These are phyloP conservation scores for Tulasnella sp. DNA, from an alignment of 768 basidiomycete genomes.

Conservation along the genomic window DNA sequence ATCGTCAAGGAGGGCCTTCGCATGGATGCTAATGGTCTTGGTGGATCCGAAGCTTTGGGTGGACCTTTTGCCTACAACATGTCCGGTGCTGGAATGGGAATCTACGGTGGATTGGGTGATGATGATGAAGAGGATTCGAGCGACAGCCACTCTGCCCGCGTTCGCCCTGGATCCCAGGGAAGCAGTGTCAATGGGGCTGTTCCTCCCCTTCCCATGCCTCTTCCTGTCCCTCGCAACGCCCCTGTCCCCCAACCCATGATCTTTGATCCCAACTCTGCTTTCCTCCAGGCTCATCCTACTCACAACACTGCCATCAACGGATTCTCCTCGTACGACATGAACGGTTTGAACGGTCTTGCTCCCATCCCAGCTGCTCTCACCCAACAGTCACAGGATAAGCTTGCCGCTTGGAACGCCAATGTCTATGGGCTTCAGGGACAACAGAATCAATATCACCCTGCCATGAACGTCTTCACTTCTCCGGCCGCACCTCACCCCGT, in stretches of 20 bases:
- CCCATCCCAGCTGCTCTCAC: neutral
- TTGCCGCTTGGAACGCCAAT: neutral
- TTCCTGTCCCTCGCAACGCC: slow-evolving; percentile 2
- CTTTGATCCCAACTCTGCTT: slow-evolving; percentile 3
- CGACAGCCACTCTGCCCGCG: neutral
- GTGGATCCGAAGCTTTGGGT: neutral
- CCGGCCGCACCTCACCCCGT: neutral
- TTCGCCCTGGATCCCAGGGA: slow-evolving; percentile 12
- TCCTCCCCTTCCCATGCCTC: neutral
- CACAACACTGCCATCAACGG: slow-evolving; percentile 11
- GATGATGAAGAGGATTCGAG: slow-evolving; percentile 10
- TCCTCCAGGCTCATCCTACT: slow-evolving; percentile 12
- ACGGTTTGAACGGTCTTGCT: neutral
- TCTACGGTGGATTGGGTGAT: too few relatives aligned
- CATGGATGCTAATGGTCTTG: neutral
- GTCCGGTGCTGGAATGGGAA: neutral
- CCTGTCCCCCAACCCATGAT: slow-evolving; percentile 4
- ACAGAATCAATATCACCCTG: neutral
- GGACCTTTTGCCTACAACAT: slow-evolving; percentile 5
- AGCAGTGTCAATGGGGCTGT: neutral
- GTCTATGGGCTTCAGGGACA: neutral
- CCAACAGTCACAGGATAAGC: too few relatives aligned
- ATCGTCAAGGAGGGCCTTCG: slow-evolving; percentile 12
- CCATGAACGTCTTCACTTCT: too few relatives aligned
- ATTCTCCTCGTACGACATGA: slow-evolving; percentile 5